These are phyloP conservation scores for Phanerochaete sordida DNA, from an alignment of 768 basidiomycete genomes.

Conservation along the genomic window DNA sequence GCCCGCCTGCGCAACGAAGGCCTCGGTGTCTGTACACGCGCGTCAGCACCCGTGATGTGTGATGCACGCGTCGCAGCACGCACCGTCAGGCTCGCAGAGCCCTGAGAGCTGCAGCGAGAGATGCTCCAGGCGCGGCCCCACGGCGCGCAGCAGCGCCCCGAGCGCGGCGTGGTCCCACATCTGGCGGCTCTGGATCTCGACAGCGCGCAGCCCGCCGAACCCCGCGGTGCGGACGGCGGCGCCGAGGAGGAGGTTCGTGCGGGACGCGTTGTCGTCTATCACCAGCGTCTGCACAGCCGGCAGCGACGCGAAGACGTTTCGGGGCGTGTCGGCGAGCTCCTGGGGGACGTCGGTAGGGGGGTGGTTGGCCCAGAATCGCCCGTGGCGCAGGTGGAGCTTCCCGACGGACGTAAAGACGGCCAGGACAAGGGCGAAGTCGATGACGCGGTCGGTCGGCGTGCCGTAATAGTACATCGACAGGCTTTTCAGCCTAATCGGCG, in stretches of 20 bases:
- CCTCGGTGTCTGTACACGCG: not conserved
- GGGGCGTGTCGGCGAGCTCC: not conserved
- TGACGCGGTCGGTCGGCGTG: not conserved
- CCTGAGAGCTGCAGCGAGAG: not conserved
- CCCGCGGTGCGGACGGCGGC: not conserved
- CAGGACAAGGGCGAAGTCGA: not conserved
- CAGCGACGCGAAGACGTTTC: not conserved
- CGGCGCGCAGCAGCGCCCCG: not conserved
- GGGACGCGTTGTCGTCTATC: not conserved
- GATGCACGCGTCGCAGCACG: not conserved
- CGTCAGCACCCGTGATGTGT: not conserved
- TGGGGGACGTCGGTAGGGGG: not conserved
- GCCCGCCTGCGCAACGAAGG: not conserved
- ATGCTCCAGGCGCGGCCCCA: not conserved
- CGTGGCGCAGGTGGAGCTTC: not conserved
- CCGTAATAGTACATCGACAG: not conserved
- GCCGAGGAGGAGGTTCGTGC: not conserved
- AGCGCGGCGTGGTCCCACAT: not conserved
- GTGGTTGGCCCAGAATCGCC: not conserved
- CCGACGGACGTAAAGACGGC: not conserved
- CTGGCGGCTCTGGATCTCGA: not conserved
- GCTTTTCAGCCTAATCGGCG: not conserved
- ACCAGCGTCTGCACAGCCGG: not conserved
- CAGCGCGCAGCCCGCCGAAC: not conserved
- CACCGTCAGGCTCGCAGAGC: not conserved